A percentile compares a stretch with the other conserved stretches of the same genome.
These are phyloP conservation scores for Penicillium verhagenii DNA, from an alignment of 495 filamentous ascomycete genomes.

Conservation along the genomic window DNA sequence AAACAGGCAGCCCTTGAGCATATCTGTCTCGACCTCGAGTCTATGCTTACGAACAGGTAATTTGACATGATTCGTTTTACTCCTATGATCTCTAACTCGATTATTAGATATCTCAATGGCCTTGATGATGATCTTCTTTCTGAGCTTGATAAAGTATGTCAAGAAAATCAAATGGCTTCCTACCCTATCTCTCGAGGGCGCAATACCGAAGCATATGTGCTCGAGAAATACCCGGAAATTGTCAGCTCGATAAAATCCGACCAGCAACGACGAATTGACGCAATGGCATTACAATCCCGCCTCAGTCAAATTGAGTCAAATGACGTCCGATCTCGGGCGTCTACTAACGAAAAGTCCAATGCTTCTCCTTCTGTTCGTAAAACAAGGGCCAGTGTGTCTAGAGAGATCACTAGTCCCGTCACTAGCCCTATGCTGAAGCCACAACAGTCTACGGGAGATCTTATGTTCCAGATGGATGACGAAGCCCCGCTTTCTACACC, in stretches of 20 bases:
- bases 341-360: conserved; percentile 50
- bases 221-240: conserved; percentile 69
- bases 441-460: conserved; percentile 64
- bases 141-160: conserved; percentile 76
- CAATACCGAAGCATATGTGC: conserved; percentile 64
- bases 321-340: conserved; percentile 40
- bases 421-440: conserved; percentile 60
- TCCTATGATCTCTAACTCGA: neutral
- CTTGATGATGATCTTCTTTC: conserved; percentile 80
- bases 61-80: neutral
- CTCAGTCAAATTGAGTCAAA: conserved; percentile 60
- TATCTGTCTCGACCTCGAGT: conserved; percentile 84
- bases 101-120: conserved; percentile 65
- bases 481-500: conserved; percentile 45
- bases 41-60: conserved; percentile 82
- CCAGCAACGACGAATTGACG: conserved; percentile 57
- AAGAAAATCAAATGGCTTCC: conserved; percentile 74
- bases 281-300: conserved; percentile 56
- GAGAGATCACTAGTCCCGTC: conserved; percentile 41
- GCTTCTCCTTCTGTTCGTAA: conserved; percentile 56
- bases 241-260: conserved; percentile 51
- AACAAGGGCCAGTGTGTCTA: conserved; percentile 45
- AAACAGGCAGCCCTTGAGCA: conserved; percentile 89
- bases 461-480: conserved; percentile 97
- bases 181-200: conserved; percentile 74